Evolutionary conservation across 805 yeast species (phyloP).

Genomic region (Lachancea waltii): DNA sequence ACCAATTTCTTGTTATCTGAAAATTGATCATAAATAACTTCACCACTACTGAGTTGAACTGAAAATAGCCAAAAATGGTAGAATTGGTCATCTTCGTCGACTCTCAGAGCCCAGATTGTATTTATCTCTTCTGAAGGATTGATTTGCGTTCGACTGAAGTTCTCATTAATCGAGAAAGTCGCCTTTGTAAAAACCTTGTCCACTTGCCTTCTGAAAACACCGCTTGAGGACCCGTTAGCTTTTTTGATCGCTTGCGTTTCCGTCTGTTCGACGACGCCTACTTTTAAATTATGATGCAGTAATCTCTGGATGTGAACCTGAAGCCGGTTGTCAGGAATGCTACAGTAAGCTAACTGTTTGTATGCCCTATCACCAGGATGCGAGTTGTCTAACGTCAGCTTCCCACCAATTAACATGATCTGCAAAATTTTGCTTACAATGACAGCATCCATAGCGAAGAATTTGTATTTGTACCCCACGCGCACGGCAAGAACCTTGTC

Average conservation of each 20-base stretch:
- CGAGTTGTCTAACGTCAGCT: slow-evolving; percentile 44
- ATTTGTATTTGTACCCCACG: slow-evolving; percentile 87
- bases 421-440: slow-evolving; percentile 59
- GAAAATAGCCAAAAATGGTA: slow-evolving; percentile 29
- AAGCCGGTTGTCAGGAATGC: slow-evolving; percentile 73
- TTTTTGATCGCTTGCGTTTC: slow-evolving; percentile 75
- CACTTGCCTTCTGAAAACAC: slow-evolving; percentile 61
- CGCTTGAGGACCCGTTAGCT: slow-evolving; percentile 40
- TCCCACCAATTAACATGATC: slow-evolving; percentile 69
- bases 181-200: slow-evolving; percentile 75
- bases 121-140: slow-evolving; percentile 22
- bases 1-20: slow-evolving; percentile 41
- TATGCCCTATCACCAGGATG: slow-evolving; percentile 45
- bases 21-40: slow-evolving; percentile 65
- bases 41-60: slow-evolving; percentile 75
- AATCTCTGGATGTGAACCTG: slow-evolving; percentile 72
- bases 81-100: slow-evolving; percentile 16
- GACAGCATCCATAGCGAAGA: slow-evolving; percentile 79
- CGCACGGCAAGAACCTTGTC: slow-evolving; percentile 77
- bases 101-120: slow-evolving; percentile 26
- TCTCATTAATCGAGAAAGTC: slow-evolving; percentile 47
- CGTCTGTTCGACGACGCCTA: slow-evolving; percentile 80
- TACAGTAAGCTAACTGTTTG: slow-evolving; percentile 69
- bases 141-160: slow-evolving; percentile 46
- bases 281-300: slow-evolving; percentile 64